Evolutionary conservation across 2,329 filamentous ascomycete genomes (phyloP), one percentile per base, ranked within the genome.

Genomic region (Kalmusia sp.): DNA sequence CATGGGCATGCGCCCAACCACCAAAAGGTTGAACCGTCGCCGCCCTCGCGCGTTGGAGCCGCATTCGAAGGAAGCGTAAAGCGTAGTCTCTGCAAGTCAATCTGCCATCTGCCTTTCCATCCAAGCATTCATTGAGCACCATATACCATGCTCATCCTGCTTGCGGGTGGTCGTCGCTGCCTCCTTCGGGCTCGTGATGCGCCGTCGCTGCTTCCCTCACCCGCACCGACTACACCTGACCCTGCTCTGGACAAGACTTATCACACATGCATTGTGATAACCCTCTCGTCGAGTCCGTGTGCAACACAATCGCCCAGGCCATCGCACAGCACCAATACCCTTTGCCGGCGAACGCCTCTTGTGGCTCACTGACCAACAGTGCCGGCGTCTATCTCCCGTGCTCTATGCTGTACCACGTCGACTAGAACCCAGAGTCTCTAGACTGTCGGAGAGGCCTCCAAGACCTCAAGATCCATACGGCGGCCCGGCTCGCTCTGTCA

Each of bases 371-470:
- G 54, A 49, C 55, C 59, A 51, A 55, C 54, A 43, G 47, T 62
- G 57, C 54, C 62, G 41, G 51, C 57, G 51, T 30, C 47, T 49
- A 25, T 31, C 54, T 59, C 38, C 50, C 57, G 56, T 34, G 50
- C 35, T 15, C 46, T 47, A 65, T 69, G 65, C 62, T 61, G 68
- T 72, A 68, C 62, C 31, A 68, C 66, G 39, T n/a, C 54, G 49
- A 46, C 19, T 52, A 41, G 43, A 39, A 33, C 35, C 47, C 41
- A 46, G 30, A 44, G 45, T 35, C 49, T 41, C 41, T 44, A 46
- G 45, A 48, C 28, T 51, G 50, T 52, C 54, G 49, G 51, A 35
- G 54, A 56, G 57, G 47, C 45, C 41, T 35, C 21, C 30, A 24
- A 31, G 35, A 21, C 17, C 45, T 54, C 37, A 45, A 48, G 33